Evolutionary conservation across 2,329 filamentous ascomycete genomes (phyloP), one percentile per base, ranked within the genome.

Genomic region (Claviceps paspali): DNA sequence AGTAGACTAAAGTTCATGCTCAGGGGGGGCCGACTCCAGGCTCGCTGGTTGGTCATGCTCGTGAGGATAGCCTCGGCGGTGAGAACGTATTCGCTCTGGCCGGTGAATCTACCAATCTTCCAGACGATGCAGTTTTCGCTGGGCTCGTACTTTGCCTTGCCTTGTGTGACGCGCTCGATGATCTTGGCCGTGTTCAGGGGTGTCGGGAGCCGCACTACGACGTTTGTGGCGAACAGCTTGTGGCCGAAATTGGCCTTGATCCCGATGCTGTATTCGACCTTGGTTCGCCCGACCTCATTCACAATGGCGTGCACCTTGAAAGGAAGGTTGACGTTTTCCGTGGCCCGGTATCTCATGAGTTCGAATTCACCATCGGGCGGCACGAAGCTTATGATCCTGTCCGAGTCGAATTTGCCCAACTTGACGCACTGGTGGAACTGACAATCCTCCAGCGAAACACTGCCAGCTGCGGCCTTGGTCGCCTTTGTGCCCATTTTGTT

Each of bases 241-340:
- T 79, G 75, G 38, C 87, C 87, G 53, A 95, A 98, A 62, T 98
- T 98, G 46, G 91, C 87, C 53, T 91, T 87, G 53, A 98, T 87
- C 38, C 86, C 86, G 51, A 98, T 93, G 64, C 85, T 94, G 66
- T 96, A 98, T 61, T 98, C 91, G 42, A 98, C 91, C 61, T 95
- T 96, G 29, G 85, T 91, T 54, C 91, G 92, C 46, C 91, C 88
- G 41, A 96, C 74, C 61, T 98, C 91, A 55, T 94, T 94, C 53
- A 98, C 91, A 48, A 98, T 98, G 47, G 88, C 88, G 55, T 98
- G 91, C 8, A 98, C 86, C 59, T 95, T 96, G 73, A 98, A 98
- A 0, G 91, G 92, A 12, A 98, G 68, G 55, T 98, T 98, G 55
- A 98, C 88, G 53, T 98, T 98, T 58, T 98, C 91, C 18, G 88